Conservation (phyloP, 305 asterid genomes). For the Withania somnifera region DNA sequence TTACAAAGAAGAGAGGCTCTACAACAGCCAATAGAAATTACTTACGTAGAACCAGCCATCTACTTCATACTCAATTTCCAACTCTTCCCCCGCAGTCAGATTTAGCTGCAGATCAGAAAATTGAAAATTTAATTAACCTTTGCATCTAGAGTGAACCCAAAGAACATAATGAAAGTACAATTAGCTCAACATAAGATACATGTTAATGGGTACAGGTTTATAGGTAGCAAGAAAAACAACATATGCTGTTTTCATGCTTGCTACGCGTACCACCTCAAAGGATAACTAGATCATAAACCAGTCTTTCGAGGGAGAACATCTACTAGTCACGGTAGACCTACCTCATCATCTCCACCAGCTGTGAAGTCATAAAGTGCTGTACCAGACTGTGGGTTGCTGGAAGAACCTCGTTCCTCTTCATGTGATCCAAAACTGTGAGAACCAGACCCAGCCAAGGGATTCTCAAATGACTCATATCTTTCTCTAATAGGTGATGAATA, state of each 20-base stretch:
- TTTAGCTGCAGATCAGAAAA: conserved; percentile 49
- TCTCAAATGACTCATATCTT: conserved; percentile 77
- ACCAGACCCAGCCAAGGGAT: conserved; percentile 74
- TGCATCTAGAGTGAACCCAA: not conserved
- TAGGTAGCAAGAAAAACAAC: not conserved
- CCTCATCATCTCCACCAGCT: conserved; percentile 99
- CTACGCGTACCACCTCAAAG: not conserved
- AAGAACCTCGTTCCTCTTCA: conserved; percentile 59
- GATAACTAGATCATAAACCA: not conserved
- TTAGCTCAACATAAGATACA: not conserved
- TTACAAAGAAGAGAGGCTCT: not conserved
- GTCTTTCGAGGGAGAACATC: not conserved
- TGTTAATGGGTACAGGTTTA: not conserved
- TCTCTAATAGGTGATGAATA: conserved; percentile 80
- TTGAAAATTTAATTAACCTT: not conserved
- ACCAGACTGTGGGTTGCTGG: conserved; percentile 63
- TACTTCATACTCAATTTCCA: conserved; percentile 91
- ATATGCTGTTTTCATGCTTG: not conserved
- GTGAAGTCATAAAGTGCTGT: conserved; percentile 93
- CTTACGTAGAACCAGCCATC: conserved; percentile 99
- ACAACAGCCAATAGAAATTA: conserved; percentile 11
- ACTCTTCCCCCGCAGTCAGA: conserved; percentile 87
- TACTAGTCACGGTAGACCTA: conserved; percentile 13
- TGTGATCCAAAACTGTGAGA: conserved; percentile 47
- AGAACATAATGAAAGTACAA: not conserved